These are phyloP conservation scores for Hypomyces rosellus DNA, from an alignment of 2,329 filamentous ascomycete species.

Conservation along the genomic window DNA sequence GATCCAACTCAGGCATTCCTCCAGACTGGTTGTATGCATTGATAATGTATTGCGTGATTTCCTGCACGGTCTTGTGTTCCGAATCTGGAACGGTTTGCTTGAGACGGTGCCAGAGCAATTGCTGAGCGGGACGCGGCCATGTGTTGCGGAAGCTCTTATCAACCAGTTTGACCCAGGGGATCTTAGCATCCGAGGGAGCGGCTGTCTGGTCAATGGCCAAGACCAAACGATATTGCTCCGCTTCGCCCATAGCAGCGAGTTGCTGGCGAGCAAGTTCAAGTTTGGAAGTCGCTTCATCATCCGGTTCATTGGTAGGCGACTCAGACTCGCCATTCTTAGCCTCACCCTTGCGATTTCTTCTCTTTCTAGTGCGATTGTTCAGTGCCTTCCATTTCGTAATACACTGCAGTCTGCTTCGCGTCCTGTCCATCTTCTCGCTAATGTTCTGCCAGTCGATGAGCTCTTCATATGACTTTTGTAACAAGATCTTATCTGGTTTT, in stretches of 20 bases:
- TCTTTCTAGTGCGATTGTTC: slow-evolving; percentile 29
- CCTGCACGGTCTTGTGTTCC: slow-evolving; percentile 25
- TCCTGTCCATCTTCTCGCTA: slow-evolving; percentile 54
- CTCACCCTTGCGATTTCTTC: background rate
- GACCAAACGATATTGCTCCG: slow-evolving; percentile 40
- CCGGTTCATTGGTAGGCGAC: slow-evolving; percentile 18
- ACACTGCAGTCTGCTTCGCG: slow-evolving; percentile 61
- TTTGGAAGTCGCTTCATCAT: slow-evolving; percentile 33
- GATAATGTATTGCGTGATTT: slow-evolving; percentile 30
- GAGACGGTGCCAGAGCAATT: slow-evolving; percentile 35
- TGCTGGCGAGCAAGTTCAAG: slow-evolving; percentile 38
- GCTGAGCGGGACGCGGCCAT: slow-evolving; percentile 32
- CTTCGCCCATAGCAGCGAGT: slow-evolving; percentile 34
- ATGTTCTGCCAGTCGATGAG: slow-evolving; percentile 61
- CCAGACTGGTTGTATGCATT: slow-evolving; percentile 28
- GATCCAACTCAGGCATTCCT: slow-evolving; percentile 27
- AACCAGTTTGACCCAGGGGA: slow-evolving; percentile 43
- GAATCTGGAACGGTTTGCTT: slow-evolving; percentile 28
- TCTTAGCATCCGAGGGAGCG: slow-evolving; percentile 37
- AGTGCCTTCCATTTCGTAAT: slow-evolving; percentile 57
- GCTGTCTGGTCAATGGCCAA: slow-evolving; percentile 36
- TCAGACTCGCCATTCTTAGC: background rate
- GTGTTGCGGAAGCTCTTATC: slow-evolving; percentile 33
- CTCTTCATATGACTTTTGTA: slow-evolving; percentile 40
- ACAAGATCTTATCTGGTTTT: slow-evolving; percentile 18